These are phyloP conservation scores for Hibiscus syriacus DNA, from an alignment of 345 rosid genomes.

Conservation along the genomic window DNA sequence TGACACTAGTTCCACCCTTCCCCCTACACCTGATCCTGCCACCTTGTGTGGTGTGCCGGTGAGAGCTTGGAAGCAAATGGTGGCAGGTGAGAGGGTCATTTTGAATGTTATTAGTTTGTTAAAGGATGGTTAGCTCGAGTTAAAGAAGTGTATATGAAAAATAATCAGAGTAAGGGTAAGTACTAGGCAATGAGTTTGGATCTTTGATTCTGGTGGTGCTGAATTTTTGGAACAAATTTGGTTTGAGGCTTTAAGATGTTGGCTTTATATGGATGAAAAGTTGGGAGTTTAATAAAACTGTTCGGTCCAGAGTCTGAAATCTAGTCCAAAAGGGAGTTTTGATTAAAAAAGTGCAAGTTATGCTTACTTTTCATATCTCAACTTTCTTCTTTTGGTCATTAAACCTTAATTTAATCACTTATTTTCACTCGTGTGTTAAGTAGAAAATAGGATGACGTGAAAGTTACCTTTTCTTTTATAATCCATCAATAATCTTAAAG, in stretches of 20 bases:
- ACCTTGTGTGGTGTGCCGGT: not conserved
- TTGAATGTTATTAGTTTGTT: not conserved
- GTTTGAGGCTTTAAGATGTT: not conserved
- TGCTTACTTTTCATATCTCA: no score
- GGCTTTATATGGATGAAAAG: not conserved
- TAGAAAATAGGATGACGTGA: no score
- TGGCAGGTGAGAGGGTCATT: slow-evolving; percentile 3
- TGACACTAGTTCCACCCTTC: no score
- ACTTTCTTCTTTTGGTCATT: no score
- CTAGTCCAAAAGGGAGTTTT: no score
- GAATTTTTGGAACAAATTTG: not conserved
- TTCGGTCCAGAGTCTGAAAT: no score
- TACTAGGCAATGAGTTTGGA: not conserved
- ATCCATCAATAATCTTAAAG: no score
- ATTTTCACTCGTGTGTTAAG: no score
- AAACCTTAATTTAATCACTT: no score
- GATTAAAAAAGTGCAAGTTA: no score
- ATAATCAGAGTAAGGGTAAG: not conserved
- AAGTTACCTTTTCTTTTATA: no score
- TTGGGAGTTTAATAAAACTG: no score
- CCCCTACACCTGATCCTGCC: not conserved
- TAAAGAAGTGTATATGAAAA: slow-evolving; percentile 13
- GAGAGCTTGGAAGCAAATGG: not conserved
- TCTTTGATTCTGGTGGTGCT: not conserved
- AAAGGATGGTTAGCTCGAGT: slow-evolving; percentile 5